Evolutionary conservation across 148 eudicot genomes (phyloP).

Genomic region (Polygonum maritimum): DNA sequence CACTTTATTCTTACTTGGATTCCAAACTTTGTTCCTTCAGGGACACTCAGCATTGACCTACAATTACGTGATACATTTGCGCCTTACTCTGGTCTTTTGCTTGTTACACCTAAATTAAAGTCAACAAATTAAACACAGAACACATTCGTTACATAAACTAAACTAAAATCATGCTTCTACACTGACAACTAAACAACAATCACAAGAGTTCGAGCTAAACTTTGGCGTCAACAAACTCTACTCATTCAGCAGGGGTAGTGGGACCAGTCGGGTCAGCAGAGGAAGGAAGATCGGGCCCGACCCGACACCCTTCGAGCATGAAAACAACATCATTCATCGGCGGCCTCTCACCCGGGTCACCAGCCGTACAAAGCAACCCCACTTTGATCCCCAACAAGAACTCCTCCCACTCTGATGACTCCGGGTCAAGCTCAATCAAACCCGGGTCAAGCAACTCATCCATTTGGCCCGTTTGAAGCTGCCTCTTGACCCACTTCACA

Average conservation of each 20-base stretch:
- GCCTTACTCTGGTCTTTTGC: not conserved
- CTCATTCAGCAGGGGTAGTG: conserved; percentile 28
- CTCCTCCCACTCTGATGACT: conserved; percentile 82
- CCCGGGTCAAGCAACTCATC: conserved; percentile 64
- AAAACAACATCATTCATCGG: conserved; percentile 54
- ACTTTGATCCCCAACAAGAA: conserved; percentile 65
- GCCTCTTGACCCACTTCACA: conserved; percentile 70
- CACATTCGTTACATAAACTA: not conserved
- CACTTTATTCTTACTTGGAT: not conserved
- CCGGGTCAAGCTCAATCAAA: conserved; percentile 66
- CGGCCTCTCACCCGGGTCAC: conserved; percentile 52
- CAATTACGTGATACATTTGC: not conserved
- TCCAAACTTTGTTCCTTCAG: not conserved
- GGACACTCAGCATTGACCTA: not conserved
- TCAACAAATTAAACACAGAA: not conserved
- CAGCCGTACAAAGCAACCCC: conserved; percentile 56
- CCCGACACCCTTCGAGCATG: conserved; percentile 74
- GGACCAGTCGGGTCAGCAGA: conserved; percentile 57
- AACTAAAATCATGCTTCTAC: not conserved
- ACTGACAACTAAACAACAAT: not conserved
- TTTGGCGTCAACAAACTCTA: not conserved
- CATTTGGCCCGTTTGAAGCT: conserved; percentile 55
- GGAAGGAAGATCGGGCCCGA: conserved; percentile 62
- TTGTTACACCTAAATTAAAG: not conserved
- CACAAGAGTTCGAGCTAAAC: not conserved